These are phyloP conservation scores for Aspergillus hortae DNA, from an alignment of 2,329 filamentous ascomycete genomes.

Conservation along the genomic window DNA sequence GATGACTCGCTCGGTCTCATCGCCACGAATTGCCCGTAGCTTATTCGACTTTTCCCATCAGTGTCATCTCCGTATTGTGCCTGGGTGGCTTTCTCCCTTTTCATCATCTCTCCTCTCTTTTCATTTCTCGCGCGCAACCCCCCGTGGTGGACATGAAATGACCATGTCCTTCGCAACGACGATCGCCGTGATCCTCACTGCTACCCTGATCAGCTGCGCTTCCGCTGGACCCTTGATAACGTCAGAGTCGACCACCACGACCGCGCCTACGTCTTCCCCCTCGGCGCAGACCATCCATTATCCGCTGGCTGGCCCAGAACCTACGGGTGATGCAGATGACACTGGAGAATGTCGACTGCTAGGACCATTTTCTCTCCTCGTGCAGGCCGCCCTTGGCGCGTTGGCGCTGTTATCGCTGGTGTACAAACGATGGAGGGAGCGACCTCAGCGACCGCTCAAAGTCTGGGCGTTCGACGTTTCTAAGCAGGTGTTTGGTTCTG, in stretches of 20 bases:
- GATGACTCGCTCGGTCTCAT: not conserved
- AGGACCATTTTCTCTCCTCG: conserved; percentile 83
- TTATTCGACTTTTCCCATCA: not conserved
- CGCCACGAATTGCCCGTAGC: not conserved
- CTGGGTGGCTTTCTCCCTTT: not conserved
- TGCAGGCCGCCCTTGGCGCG: conserved; percentile 81
- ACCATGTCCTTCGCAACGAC: not conserved
- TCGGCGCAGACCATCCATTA: conserved; percentile 15
- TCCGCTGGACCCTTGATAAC: conserved; percentile 13
- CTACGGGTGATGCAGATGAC: conserved; percentile 43
- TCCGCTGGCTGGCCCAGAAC: conserved; percentile 15
- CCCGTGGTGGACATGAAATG: too few relatives aligned
- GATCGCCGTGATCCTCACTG: conserved; percentile 2
- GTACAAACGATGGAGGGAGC: conserved; percentile 88
- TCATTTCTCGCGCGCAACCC: too few relatives aligned
- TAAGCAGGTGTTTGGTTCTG: conserved; percentile 93
- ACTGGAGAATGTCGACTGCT: conserved; percentile 81
- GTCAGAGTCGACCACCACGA: conserved; percentile 12
- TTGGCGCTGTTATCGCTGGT: conserved; percentile 83
- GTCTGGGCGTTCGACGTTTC: conserved; percentile 98
- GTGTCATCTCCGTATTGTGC: not conserved
- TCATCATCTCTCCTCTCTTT: not conserved
- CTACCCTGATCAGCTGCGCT: conserved; percentile 9
- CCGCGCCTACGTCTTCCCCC: conserved; percentile 15
- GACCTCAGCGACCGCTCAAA: conserved; percentile 86